These are phyloP conservation scores for Ascosphaera aggregata DNA, from an alignment of 2,329 filamentous ascomycete genomes.

Conservation along the genomic window DNA sequence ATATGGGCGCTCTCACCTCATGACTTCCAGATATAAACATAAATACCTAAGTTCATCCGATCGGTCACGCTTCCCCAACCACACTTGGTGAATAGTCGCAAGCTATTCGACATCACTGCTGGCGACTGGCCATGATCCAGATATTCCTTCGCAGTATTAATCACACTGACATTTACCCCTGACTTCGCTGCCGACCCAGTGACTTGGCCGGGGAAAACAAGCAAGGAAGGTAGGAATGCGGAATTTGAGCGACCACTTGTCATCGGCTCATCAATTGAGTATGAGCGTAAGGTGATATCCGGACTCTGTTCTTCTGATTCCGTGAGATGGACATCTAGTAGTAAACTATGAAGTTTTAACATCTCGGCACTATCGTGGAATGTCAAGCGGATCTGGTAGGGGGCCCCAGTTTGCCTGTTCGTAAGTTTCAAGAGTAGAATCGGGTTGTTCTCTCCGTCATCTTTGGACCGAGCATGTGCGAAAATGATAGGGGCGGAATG, in stretches of 20 bases:
- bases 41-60: constrained; percentile 47
- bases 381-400: constrained; percentile 51
- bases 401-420: constrained; percentile 29
- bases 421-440: constrained; percentile 48
- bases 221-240: not conserved
- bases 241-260: constrained; percentile 9
- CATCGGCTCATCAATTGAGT: constrained; percentile 33
- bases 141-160: constrained; percentile 42
- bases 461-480: constrained; percentile 45
- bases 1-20: too few relatives aligned
- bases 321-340: constrained; percentile 48
- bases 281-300: constrained; percentile 42
- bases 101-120: constrained; percentile 51
- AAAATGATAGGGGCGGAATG: constrained; percentile 50
- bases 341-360: constrained; percentile 43
- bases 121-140: constrained; percentile 33
- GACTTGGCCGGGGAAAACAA: not conserved
- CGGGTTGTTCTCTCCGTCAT: constrained; percentile 37
- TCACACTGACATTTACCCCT: constrained; percentile 23
- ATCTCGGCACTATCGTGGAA: constrained; percentile 55
- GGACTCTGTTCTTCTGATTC: constrained; percentile 46
- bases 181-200: constrained; percentile 5
- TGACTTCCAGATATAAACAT: too few relatives aligned
- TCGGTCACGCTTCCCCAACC: constrained; percentile 60
- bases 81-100: constrained; percentile 54